These are phyloP conservation scores for Cladophialophora bantiana DNA, from an alignment of 2,329 filamentous ascomycete genomes.

Conservation along the genomic window DNA sequence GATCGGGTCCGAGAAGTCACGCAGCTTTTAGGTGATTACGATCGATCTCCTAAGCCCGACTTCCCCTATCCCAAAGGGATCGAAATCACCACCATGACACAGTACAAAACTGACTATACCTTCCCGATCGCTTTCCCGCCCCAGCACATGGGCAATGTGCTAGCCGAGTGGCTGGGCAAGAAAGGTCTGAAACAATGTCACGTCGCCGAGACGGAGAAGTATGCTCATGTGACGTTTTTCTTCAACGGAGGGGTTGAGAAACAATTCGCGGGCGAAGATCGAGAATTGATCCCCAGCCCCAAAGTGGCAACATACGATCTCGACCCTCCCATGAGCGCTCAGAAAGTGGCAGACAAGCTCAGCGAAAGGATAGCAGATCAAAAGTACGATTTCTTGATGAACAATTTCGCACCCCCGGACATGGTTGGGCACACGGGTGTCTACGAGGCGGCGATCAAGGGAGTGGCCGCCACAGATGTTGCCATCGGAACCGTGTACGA, in stretches of 20 bases:
- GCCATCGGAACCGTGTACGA: slow-evolving; percentile 93
- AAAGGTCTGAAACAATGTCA: slow-evolving; percentile 92
- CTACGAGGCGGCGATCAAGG: slow-evolving; percentile 90
- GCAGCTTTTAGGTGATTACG: slow-evolving; percentile 88
- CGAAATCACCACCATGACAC: slow-evolving; percentile 92
- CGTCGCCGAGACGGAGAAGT: slow-evolving; percentile 98
- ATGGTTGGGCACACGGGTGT: slow-evolving; percentile 99
- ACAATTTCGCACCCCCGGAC: slow-evolving; percentile 99
- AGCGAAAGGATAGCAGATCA: slow-evolving; percentile 83
- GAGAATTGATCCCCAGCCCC: slow-evolving; percentile 93
- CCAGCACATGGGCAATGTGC: slow-evolving; percentile 96
- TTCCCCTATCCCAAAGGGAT: slow-evolving; percentile 93
- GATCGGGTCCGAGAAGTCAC: slow-evolving; percentile 97
- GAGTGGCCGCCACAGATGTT: slow-evolving; percentile 84
- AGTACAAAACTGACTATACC: slow-evolving; percentile 94
- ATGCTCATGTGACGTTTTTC: slow-evolving; percentile 99
- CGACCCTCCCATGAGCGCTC: slow-evolving; percentile 94
- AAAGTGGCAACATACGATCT: slow-evolving; percentile 95
- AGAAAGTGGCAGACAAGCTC: slow-evolving; percentile 86
- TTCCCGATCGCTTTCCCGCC: slow-evolving; percentile 93
- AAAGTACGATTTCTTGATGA: slow-evolving; percentile 97
- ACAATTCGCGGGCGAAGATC: slow-evolving; percentile 87
- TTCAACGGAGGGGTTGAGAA: slow-evolving; percentile 99
- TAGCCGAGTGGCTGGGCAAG: slow-evolving; percentile 94
- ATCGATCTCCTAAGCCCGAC: slow-evolving; percentile 87